Evolutionary conservation across 108 stramenopile genomes (phyloP).

Genomic region (Pseudonitzschia multistriata): DNA sequence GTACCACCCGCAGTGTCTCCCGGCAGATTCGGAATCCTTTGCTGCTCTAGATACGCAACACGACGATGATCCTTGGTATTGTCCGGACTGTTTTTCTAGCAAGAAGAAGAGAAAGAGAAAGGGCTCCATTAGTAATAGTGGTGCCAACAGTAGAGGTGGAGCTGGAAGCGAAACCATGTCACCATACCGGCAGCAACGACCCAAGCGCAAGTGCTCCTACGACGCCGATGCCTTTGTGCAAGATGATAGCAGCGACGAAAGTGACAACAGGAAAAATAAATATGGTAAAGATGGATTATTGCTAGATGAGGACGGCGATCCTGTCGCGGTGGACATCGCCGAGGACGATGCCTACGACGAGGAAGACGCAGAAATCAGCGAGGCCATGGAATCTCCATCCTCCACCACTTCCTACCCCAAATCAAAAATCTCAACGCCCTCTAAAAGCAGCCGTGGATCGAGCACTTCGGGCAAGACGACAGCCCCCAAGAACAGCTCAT

Average conservation of each 20-base stretch:
- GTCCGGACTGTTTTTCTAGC: constrained; percentile 56
- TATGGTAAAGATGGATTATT: neutral
- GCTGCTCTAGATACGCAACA: constrained; percentile 45
- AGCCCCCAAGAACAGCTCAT: neutral
- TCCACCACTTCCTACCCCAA: constrained; percentile 5
- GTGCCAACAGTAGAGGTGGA: neutral
- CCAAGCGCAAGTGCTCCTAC: constrained; percentile 5
- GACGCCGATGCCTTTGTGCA: neutral
- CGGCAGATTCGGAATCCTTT: constrained; percentile 33
- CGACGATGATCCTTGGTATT: constrained; percentile 87
- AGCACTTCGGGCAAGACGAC: neutral
- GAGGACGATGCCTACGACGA: constrained; percentile 5
- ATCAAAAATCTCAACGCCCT: neutral
- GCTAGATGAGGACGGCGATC: neutral
- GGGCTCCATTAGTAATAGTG: neutral
- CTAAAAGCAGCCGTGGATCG: constrained; percentile 9
- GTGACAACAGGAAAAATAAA: neutral
- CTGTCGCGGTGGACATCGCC: neutral
- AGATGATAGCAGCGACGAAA: neutral
- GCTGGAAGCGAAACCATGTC: neutral
- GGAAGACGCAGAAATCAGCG: neutral
- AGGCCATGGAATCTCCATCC: neutral
- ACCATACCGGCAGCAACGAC: constrained; percentile 3
- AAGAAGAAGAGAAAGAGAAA: constrained; percentile 13
- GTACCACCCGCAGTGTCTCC: constrained; percentile 71